Conservation (phyloP, 2,329 filamentous ascomycete genomes). For the Zymoseptoria pseudotritici region DNA sequence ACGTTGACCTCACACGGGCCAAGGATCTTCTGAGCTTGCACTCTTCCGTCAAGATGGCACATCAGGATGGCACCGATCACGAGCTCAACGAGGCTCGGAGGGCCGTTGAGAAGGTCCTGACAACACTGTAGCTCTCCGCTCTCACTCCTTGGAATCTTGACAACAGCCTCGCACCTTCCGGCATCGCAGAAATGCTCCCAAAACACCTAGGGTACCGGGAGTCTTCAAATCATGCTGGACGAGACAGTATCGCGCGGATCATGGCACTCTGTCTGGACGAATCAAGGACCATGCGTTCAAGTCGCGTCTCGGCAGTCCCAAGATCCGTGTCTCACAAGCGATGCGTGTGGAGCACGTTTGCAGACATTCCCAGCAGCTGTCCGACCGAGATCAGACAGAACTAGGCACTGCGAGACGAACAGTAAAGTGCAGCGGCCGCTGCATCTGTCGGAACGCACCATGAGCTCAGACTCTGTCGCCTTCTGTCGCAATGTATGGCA, state of each 20-base stretch:
- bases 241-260: background rate
- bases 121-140: slow-evolving; percentile 1
- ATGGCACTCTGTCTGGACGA: background rate
- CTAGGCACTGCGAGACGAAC: background rate
- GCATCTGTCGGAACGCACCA: background rate
- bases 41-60: slow-evolving; percentile 47
- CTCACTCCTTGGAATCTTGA: background rate
- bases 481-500: background rate
- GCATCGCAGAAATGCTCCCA: background rate
- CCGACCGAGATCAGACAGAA: background rate
- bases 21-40: slow-evolving; percentile 52
- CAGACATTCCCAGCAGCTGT: background rate
- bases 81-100: slow-evolving; percentile 44
- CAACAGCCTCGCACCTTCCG: background rate
- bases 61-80: slow-evolving; percentile 40
- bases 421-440: background rate
- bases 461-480: background rate
- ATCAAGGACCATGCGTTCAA: background rate
- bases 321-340: background rate
- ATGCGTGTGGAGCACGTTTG: too few relatives aligned
- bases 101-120: slow-evolving; percentile 34
- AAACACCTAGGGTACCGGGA: background rate
- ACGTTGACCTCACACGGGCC: slow-evolving; percentile 48
- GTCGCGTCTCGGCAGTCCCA: background rate
- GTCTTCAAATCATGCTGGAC: background rate